Evolutionary conservation across 768 basidiomycete genomes (phyloP), one percentile per base, ranked within the genome.

Genomic region (Pleurotus giganteus): DNA sequence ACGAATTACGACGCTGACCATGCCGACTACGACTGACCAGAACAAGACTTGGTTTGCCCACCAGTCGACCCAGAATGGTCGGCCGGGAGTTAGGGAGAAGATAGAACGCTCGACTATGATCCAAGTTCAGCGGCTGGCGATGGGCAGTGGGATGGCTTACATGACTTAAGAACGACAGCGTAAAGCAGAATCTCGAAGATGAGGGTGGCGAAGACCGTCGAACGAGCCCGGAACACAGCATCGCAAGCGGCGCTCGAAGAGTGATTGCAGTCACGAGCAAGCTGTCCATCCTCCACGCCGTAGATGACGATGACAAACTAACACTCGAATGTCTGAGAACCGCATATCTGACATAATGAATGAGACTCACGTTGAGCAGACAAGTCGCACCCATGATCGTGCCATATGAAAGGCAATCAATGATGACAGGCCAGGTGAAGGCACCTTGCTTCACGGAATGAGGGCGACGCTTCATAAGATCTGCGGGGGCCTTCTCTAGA

Each of bases 391-490:
- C 73, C 68, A 74, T 75, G 23, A 71, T 57, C 26, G 71, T 60
- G 6, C 72, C 74, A 51, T 73, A 73, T 1, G 68, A 61, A 29
- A 74, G 45, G 56, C 65, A 70, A 47, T 74, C 73, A 27, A 73
- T 60, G 50, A 74, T 71, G 15, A 74, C 60, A 6, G 70, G 66
- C 70, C 69, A 72, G 6, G 71, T 66, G 54, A 75, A 74, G 27
- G 73, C 64, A 54, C 74, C 73, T 9, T 65, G 64, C 52, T 70
- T 71, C 19, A 67, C 57, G 4, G 67, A 66, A 56, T 74, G 72
- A 1, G 81, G 80, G 1, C 73, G 74, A 49, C 68, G 67, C 44
- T 67, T 70, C 80, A 84, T 82, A 19, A 82, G 69, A 59, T 84
- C 78, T 2, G 62, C 44, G 1, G 78, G 74, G 2, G 82, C 76